Evolutionary conservation across 2,329 filamentous ascomycete genomes (phyloP), one percentile per base, ranked within the genome.

Genomic region (Colletotrichum tofieldiae): DNA sequence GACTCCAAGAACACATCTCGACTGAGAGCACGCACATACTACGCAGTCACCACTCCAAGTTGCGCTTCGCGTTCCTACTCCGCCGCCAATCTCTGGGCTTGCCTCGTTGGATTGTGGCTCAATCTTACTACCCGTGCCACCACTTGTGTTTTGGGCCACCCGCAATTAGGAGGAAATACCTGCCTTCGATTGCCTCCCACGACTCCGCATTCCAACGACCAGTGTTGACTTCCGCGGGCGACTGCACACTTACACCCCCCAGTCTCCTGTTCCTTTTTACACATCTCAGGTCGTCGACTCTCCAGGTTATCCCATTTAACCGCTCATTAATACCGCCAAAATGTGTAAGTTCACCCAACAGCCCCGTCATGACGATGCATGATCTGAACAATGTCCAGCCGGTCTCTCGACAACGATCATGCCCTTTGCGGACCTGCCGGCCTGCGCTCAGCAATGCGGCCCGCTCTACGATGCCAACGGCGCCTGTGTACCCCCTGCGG

Each of bases 401-500:
- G 14, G 43, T n/a, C 73, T 71, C 26, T 54, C 73, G 59, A 89
- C 87, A 16, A 89, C 88, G 7, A 84, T 92, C 74, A 84, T 90
- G 52, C 89, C 90, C 60, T 89, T 91, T 76, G 75, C 77, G 58
- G 81, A 85, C 52, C 88, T 94, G 60, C 93, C 93, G 5, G 79
- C 86, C 35, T 94, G 93, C 77, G 92, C 90, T 12, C 79, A 84
- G 29, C 73, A 78, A 58, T 94, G 93, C 78, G 86, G 87, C 54
- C 79, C 84, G 37, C 89, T 94, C 55, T 90, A 88, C 78, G 89
- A 93, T 81, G 94, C 93, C 70, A 93, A 95, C 78, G 88, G 88
- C 56, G 90, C 86, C 73, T 97, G 94, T 81, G 87, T 92, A 1
- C 92, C 92, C 4, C 89, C 88, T 5, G 86, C 83, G 32, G 85